These are phyloP conservation scores for Camelina neglecta DNA, from an alignment of 345 rosid genomes.

Conservation along the genomic window DNA sequence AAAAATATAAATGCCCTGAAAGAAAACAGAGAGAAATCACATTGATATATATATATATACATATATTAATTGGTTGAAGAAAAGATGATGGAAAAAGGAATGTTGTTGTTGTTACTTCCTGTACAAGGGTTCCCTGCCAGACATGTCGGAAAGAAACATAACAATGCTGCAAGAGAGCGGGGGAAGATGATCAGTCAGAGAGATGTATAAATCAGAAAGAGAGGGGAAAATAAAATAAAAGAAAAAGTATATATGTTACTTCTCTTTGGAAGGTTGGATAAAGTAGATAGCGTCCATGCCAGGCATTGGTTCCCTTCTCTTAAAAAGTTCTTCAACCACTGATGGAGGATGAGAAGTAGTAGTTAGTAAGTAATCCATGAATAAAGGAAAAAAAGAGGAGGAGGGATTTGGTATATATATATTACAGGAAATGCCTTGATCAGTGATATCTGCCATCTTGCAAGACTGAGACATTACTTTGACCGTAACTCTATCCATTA, in stretches of 20 bases:
- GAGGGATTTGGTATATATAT: too few relatives aligned
- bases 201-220: too few relatives aligned
- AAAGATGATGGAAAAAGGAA: not conserved
- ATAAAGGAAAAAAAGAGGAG: not conserved
- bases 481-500: conserved; percentile 90
- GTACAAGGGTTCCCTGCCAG: conserved; percentile 95
- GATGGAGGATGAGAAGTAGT: conserved; percentile 6
- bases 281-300: conserved; percentile 93
- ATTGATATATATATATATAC: not conserved
- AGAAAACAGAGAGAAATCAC: not conserved
- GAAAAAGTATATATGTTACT: conserved; percentile 47
- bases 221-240: not conserved
- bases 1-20: conserved; percentile 86
- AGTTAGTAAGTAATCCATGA: not conserved
- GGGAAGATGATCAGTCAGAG: conserved; percentile 14
- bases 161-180: conserved; percentile 74
- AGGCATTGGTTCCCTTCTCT: conserved; percentile 85
- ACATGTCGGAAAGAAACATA: conserved; percentile 99
- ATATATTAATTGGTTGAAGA: not conserved
- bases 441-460: conserved; percentile 95
- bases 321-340: conserved; percentile 98
- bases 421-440: conserved; percentile 92
- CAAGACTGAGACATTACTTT: conserved; percentile 91
- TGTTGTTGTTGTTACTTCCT: conserved; percentile 57
- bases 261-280: conserved; percentile 89